A percentile compares a stretch with the other conserved stretches of the same genome.
phyloP scores from a whole-genome alignment of 139 green algal genomes.

The Chlorella sp. region DNA sequence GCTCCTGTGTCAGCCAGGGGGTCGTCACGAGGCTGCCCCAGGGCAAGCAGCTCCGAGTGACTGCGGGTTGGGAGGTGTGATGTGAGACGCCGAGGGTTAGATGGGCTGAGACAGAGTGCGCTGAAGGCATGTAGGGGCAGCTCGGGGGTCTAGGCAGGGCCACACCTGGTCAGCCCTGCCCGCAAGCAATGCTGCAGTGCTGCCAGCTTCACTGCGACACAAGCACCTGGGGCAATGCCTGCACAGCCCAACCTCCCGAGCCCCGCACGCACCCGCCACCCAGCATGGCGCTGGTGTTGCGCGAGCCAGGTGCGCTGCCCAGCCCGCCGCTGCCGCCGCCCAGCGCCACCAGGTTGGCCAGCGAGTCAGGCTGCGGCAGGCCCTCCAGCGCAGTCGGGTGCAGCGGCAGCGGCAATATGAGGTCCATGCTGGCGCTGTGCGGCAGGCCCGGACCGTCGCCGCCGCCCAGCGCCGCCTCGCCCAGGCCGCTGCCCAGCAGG shows the following conservation, averaged over 20 bases:
- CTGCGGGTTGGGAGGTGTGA: not conserved
- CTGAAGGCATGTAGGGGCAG: no score
- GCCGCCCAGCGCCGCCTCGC: not conserved
- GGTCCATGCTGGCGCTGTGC: slow-evolving; percentile 20
- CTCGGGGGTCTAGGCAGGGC: no score
- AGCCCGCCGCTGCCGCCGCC: not conserved
- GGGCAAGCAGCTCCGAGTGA: slow-evolving; percentile 8
- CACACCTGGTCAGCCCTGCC: no score
- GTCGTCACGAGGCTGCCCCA: not conserved
- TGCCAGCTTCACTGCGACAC: no score
- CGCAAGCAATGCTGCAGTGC: no score
- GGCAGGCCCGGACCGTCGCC: not conserved
- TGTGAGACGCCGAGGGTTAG: no score
- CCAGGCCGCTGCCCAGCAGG: not conserved
- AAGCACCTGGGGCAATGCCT: not conserved
- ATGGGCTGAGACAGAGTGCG: no score
- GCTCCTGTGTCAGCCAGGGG: not conserved
- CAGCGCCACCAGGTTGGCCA: slow-evolving; percentile 7
- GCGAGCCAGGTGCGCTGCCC: not conserved
- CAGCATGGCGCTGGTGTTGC: slow-evolving; percentile 23
- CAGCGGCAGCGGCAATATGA: slow-evolving; percentile 19
- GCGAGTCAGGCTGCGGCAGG: not conserved
- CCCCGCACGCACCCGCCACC: slow-evolving; percentile 13
- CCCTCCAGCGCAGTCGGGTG: not conserved
- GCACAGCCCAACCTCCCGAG: not conserved